Conservation (phyloP, 2,329 filamentous ascomycete genomes). For the Cyanodermella asteris region DNA sequence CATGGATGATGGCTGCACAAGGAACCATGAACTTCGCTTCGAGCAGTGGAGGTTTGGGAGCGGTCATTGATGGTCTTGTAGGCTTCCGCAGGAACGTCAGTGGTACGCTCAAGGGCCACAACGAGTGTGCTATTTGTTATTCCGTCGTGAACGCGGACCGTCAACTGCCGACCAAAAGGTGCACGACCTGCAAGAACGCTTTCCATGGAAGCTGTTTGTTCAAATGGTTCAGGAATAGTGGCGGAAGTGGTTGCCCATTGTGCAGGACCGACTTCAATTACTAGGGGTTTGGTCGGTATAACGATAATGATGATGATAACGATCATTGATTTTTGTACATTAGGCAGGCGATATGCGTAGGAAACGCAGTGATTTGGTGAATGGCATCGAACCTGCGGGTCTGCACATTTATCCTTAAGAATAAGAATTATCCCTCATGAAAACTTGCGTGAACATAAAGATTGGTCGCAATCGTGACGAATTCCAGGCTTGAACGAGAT, state of each 20-base stretch:
- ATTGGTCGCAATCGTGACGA: too few species aligned
- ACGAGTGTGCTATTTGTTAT: constrained; percentile 93
- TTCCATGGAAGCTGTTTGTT: constrained; percentile 83
- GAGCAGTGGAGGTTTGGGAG: constrained; percentile 37
- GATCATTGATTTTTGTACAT: too few species aligned
- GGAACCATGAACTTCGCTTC: constrained; percentile 80
- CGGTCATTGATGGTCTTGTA: constrained; percentile 64
- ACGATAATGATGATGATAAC: too few species aligned
- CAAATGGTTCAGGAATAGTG: constrained; percentile 93
- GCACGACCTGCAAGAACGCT: constrained; percentile 76
- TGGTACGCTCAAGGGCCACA: constrained; percentile 75
- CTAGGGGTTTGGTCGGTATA: too few species aligned
- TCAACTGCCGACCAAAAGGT: constrained; percentile 78
- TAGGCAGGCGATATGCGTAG: too few species aligned
- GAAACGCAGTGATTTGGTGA: too few species aligned
- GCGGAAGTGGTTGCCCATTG: constrained; percentile 74
- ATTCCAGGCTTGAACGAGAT: too few species aligned
- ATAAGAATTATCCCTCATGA: too few species aligned
- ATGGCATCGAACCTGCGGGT: too few species aligned
- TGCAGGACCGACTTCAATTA: constrained; percentile 73
- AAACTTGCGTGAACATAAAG: too few species aligned
- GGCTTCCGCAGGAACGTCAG: constrained; percentile 74
- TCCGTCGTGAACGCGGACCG: constrained; percentile 76
- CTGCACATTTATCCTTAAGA: too few species aligned
- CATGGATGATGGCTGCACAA: constrained; percentile 71